Evolutionary conservation across 2,329 filamentous ascomycete species (phyloP).

Genomic region (Karstenula rhodostoma): DNA sequence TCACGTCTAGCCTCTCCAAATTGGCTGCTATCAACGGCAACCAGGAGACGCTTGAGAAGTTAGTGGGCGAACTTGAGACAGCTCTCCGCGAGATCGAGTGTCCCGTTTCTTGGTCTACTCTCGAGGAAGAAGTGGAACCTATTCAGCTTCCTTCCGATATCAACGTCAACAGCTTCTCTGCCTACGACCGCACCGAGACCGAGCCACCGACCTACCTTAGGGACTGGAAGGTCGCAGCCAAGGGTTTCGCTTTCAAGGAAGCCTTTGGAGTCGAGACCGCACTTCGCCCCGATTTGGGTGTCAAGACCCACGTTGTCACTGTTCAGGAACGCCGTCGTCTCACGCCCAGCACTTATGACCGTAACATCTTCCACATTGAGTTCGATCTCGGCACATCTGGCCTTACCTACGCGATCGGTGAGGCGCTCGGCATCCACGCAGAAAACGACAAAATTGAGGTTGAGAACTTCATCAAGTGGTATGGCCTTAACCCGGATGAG

Average conservation of each 20-base stretch:
- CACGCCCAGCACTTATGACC: constrained; percentile 87
- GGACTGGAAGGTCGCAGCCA: constrained; percentile 84
- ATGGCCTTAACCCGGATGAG: constrained; percentile 82
- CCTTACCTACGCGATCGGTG: constrained; percentile 94
- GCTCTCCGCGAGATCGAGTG: constrained; percentile 77
- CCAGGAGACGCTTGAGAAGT: constrained; percentile 68
- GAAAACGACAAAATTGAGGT: constrained; percentile 87
- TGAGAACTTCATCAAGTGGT: constrained; percentile 85
- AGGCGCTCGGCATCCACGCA: constrained; percentile 94
- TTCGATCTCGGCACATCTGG: constrained; percentile 93
- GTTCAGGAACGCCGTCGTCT: constrained; percentile 96
- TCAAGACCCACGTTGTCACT: constrained; percentile 85
- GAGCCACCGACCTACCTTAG: constrained; percentile 73
- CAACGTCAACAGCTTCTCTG: constrained; percentile 80
- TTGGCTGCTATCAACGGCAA: constrained; percentile 68
- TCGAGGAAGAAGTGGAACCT: constrained; percentile 65
- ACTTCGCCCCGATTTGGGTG: constrained; percentile 84
- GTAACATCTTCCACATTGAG: constrained; percentile 99
- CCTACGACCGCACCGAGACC: constrained; percentile 77
- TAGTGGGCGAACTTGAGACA: constrained; percentile 68
- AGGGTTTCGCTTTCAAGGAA: constrained; percentile 92
- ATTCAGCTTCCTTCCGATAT: constrained; percentile 69
- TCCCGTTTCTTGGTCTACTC: constrained; percentile 80
- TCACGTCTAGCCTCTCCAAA: constrained; percentile 70
- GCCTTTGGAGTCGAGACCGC: constrained; percentile 77